phyloP scores from a whole-genome alignment of 805 yeast genomes.

The Candida nemodendra region DNA sequence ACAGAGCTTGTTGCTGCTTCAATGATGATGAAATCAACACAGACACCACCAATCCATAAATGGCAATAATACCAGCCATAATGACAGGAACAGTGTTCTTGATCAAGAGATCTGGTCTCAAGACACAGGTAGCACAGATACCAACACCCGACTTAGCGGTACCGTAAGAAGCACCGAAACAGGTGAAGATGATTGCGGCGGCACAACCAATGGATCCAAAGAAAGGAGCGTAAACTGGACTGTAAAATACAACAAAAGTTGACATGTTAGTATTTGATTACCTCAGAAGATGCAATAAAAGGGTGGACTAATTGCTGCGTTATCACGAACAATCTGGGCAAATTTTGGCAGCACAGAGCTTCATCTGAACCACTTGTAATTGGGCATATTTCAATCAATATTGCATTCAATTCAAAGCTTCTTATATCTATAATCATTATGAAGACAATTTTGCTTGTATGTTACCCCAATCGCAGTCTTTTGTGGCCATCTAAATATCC shows the following conservation, averaged over 20 bases:
- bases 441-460: too few relatives aligned
- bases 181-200: slow-evolving; percentile 97
- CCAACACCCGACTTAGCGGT: slow-evolving; percentile 99
- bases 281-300: too few relatives aligned
- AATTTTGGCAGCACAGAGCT: too few relatives aligned
- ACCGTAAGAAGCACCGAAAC: slow-evolving; percentile 99
- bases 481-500: too few relatives aligned
- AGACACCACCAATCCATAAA: slow-evolving; percentile 94
- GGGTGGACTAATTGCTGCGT: too few relatives aligned
- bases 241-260: slow-evolving; percentile 21
- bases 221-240: slow-evolving; percentile 90
- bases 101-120: slow-evolving; percentile 94
- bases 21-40: slow-evolving; percentile 90
- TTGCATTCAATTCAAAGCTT: too few relatives aligned
- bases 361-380: too few relatives aligned
- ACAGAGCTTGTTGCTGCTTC: slow-evolving; percentile 86
- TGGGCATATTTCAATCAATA: too few relatives aligned
- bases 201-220: slow-evolving; percentile 99
- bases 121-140: slow-evolving; percentile 96
- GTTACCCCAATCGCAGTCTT: too few relatives aligned
- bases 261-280: background rate
- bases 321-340: too few relatives aligned
- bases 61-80: slow-evolving; percentile 99
- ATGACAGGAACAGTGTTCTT: slow-evolving; percentile 94
- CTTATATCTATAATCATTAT: too few relatives aligned